Evolutionary conservation across 2,329 filamentous ascomycete genomes (phyloP).

Genomic region (Corinectria fuckeliana): DNA sequence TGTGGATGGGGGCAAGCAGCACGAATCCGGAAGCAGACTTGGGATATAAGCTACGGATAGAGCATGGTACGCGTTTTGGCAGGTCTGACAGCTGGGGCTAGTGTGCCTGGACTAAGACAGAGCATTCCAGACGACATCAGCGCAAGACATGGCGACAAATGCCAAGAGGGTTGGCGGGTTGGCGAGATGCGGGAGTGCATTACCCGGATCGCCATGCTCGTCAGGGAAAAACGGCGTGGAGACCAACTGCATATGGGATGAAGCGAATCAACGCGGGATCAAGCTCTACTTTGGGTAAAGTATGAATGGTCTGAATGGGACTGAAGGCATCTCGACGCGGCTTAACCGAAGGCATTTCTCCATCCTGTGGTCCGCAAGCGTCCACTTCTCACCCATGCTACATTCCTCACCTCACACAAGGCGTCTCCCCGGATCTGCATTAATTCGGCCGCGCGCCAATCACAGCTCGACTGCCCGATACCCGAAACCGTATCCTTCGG

Average conservation of each 20-base stretch:
- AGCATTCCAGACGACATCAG: constrained; percentile 10
- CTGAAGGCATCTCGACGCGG: not conserved
- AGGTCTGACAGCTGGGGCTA: constrained; percentile 10
- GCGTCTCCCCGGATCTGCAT: not conserved
- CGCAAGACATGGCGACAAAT: not conserved
- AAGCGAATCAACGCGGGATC: not conserved
- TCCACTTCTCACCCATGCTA: not conserved
- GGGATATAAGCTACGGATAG: not conserved
- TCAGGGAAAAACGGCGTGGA: not conserved
- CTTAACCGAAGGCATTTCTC: not conserved
- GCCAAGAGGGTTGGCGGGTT: too few relatives aligned
- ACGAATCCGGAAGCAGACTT: constrained; percentile 5
- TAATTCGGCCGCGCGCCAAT: constrained; percentile 8
- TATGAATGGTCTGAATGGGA: not conserved
- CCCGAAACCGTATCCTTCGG: constrained; percentile 17
- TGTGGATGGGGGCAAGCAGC: not conserved
- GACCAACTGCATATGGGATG: not conserved
- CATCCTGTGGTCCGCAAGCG: not conserved
- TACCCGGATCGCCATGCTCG: not conserved
- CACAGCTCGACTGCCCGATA: not conserved
- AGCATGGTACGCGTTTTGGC: not conserved
- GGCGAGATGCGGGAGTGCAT: not conserved
- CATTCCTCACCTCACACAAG: not conserved
- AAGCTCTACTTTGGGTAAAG: not conserved
- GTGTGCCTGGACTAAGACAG: constrained; percentile 11